Evolutionary conservation across 2,329 filamentous ascomycete species (phyloP).

Genomic region (Kalmusia sp.): DNA sequence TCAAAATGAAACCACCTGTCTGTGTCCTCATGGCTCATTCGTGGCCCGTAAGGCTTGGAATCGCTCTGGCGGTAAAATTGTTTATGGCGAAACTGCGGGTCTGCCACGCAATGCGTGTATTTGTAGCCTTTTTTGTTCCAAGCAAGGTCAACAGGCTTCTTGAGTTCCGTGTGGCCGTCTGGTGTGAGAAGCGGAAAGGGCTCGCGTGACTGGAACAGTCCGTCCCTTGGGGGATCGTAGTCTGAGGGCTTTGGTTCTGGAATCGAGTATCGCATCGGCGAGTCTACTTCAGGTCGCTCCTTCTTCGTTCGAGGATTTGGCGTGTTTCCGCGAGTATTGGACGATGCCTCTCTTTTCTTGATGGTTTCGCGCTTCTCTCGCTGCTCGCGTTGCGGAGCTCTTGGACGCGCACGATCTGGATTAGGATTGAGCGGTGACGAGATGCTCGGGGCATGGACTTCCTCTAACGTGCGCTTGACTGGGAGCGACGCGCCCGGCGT

Average conservation of each 20-base stretch:
- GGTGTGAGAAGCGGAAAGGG: constrained; percentile 52
- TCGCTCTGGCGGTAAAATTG: constrained; percentile 92
- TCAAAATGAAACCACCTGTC: constrained; percentile 82
- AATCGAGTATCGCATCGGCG: constrained; percentile 59
- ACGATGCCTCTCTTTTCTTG: constrained; percentile 60
- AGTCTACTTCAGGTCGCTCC: constrained; percentile 46
- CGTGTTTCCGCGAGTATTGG: constrained; percentile 45
- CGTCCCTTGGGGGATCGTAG: constrained; percentile 58
- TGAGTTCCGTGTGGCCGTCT: constrained; percentile 51
- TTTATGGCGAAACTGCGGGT: constrained; percentile 83
- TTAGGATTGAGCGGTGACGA: constrained; percentile 76
- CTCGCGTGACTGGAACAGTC: constrained; percentile 56
- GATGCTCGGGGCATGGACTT: constrained; percentile 73
- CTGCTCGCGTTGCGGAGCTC: constrained; percentile 49
- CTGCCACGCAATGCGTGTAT: constrained; percentile 89
- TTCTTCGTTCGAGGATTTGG: constrained; percentile 50
- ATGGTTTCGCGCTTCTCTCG: constrained; percentile 61
- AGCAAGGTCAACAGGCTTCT: constrained; percentile 60
- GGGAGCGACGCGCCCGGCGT: constrained; percentile 52
- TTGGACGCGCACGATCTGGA: constrained; percentile 59
- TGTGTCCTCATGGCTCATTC: constrained; percentile 92
- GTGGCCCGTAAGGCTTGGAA: constrained; percentile 79
- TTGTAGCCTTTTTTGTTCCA: constrained; percentile 78
- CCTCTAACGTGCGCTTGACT: constrained; percentile 71
- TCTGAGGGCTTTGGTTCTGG: constrained; percentile 55